phyloP scores from a whole-genome alignment of 1,139 yeast genomes.

The Pichia sp. region DNA sequence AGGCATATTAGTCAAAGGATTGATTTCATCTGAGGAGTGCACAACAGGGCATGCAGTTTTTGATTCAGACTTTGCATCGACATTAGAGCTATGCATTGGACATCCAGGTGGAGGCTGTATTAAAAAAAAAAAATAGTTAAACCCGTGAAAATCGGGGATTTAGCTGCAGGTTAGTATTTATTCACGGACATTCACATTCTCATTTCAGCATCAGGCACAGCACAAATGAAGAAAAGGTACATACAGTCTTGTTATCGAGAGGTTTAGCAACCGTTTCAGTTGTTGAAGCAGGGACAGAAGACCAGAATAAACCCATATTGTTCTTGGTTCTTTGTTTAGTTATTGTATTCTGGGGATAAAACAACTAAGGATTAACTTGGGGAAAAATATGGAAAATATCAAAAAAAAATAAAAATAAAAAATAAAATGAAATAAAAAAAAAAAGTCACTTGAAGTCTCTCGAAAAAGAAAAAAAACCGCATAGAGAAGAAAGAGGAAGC shows the following conservation, averaged over 20 bases:
- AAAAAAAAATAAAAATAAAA: too few species aligned
- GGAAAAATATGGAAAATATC: too few species aligned
- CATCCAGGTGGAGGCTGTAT: conserved; percentile 12
- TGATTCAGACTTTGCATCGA: conserved; percentile 5
- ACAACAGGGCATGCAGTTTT: conserved; percentile 28
- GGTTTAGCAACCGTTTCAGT: neutral
- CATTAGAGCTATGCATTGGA: conserved; percentile 10
- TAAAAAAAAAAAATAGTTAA: neutral
- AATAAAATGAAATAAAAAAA: too few species aligned
- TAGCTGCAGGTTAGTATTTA: neutral
- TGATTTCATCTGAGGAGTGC: conserved; percentile 32
- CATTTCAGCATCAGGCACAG: neutral
- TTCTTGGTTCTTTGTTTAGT: neutral
- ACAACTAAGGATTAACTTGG: too few species aligned
- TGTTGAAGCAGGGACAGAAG: conserved; percentile 8
- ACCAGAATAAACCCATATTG: conserved; percentile 48
- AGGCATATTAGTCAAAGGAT: conserved; percentile 91
- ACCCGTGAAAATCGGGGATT: neutral
- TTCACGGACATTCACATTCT: neutral
- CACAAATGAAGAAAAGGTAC: neutral
- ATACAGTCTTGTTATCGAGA: neutral
- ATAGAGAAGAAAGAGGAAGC: too few species aligned
- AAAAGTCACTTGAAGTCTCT: too few species aligned
- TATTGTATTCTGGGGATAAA: too few species aligned
- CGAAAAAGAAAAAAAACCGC: too few species aligned